Evolutionary conservation across 176 grass and related monocot species (phyloP).

Genomic region (Carex scoparia): DNA sequence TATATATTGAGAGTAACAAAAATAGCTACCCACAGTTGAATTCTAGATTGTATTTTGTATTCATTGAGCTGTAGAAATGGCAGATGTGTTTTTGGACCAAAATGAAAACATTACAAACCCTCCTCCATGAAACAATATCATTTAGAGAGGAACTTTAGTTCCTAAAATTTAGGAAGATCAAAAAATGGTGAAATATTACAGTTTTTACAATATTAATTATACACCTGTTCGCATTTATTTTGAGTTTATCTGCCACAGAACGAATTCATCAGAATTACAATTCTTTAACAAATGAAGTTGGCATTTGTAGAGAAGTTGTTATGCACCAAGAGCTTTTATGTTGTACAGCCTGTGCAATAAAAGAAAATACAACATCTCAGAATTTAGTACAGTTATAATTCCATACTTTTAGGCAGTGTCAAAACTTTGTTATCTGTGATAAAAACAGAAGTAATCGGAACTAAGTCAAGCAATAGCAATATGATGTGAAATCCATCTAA

Average conservation of each 20-base stretch:
- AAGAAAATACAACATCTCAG: slow-evolving; percentile 12
- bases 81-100: background rate
- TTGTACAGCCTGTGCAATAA: slow-evolving; percentile 65
- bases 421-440: background rate
- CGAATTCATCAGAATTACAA: too few relatives aligned
- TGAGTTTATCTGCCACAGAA: too few relatives aligned
- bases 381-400: background rate
- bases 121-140: too few relatives aligned
- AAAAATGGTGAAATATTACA: too few relatives aligned
- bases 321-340: slow-evolving; percentile 41
- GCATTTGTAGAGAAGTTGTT: too few relatives aligned
- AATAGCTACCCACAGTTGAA: background rate
- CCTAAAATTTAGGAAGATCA: too few relatives aligned
- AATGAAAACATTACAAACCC: too few relatives aligned
- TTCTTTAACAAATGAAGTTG: too few relatives aligned
- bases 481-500: background rate
- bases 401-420: background rate
- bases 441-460: background rate
- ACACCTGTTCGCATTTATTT: too few relatives aligned
- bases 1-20: background rate
- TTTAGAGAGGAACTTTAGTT: background rate
- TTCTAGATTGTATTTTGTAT: background rate
- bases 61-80: background rate
- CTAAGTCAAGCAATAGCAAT: background rate
- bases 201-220: too few relatives aligned